Base-by-base conservation (phyloP, 495 filamentous ascomycete genomes). In the Parathielavia hyrcaniae region DNA sequence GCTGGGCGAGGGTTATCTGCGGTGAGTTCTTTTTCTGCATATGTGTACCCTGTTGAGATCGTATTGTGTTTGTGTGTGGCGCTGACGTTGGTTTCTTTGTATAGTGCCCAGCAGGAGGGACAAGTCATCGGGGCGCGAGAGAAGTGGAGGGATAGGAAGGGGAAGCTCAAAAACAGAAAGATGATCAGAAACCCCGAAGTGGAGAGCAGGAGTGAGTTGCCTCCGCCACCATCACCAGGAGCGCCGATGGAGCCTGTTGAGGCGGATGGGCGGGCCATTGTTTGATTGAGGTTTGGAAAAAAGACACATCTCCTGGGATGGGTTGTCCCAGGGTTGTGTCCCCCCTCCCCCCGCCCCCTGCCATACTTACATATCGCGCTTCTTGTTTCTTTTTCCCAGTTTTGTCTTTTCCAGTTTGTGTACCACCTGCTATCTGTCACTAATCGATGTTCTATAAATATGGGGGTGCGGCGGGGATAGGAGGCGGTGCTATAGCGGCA, bases 1-100 rank as follows among this genome's bases (percentile, higher is more conserved):
- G 48, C 61, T 73, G 11, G 69, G 67, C 30, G 68, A 68, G 47
- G 70, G 70, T 0, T 48, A 61, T 32, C 43, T 60, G 40, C 59
- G 59, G 26, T 30, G 26, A 30, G 26, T 30, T 30, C 3, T 30
- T 30, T 30, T 30, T 30, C 26, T 30, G 3, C 2, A 30, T 30
- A 2, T 30, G 2, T 30, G n/a, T n/a, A n/a, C n/a, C n/a, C n/a
- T n/a, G n/a, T n/a, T n/a, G n/a, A n/a, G n/a, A n/a, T n/a, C n/a
- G n/a, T 30, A 30, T 30, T 30, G 3, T 30, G 26, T 30, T 30
- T 30, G 26, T 30, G 26, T n/a, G 26, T 30, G 6, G 26, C 26
- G 26, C 26, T 30, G 26, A 30, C 26, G 26, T 30, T 30, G 26
- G 26, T 30, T 2, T 2, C 6, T 30, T 30, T 2, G 3, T 30